phyloP scores from a whole-genome alignment of 257 asterid species.

The Henckelia pumila region DNA sequence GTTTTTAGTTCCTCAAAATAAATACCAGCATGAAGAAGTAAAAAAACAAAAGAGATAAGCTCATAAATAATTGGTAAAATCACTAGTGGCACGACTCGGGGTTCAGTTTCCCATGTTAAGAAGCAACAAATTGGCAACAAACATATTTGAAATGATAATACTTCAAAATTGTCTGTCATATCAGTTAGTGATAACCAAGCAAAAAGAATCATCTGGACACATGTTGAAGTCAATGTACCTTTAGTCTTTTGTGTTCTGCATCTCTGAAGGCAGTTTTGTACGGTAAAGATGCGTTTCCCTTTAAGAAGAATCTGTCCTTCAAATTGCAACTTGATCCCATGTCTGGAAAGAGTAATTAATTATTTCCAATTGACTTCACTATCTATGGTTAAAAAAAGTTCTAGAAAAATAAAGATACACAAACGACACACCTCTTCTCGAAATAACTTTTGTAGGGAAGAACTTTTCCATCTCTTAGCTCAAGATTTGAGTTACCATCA shows the following conservation, averaged over 20 bases:
- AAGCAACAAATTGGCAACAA: no score
- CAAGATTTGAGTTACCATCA: conserved; percentile 45
- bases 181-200: neutral
- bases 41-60: no score
- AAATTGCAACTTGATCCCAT: conserved; percentile 44
- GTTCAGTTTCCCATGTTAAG: no score
- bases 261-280: conserved; percentile 56
- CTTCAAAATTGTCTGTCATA: no score
- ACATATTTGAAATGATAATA: no score
- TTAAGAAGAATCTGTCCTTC: conserved; percentile 48
- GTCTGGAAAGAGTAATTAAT: conserved; percentile 39
- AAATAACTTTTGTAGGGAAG: conserved; percentile 49
- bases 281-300: conserved; percentile 40
- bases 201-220: neutral
- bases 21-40: no score
- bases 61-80: no score
- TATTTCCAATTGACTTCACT: neutral
- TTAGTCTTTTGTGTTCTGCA: conserved; percentile 33
- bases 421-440: conserved; percentile 37
- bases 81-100: no score
- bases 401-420: neutral
- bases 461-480: conserved; percentile 32
- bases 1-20: no score
- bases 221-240: conserved; percentile 39
- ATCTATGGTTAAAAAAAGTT: neutral